These are phyloP conservation scores for Lepidium aucheri DNA, from an alignment of 345 rosid genomes.

Conservation along the genomic window DNA sequence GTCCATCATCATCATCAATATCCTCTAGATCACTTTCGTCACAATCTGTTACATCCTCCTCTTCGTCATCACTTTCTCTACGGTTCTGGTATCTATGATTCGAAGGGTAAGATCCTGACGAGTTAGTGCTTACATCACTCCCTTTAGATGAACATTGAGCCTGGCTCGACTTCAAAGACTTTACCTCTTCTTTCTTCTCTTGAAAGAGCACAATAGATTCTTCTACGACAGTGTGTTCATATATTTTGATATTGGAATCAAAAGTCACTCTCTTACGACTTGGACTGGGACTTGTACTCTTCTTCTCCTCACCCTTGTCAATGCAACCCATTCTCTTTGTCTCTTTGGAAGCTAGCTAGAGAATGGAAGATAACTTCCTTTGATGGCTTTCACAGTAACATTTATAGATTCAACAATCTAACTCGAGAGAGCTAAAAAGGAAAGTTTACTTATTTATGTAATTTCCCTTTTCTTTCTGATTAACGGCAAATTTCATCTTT, in stretches of 20 bases:
- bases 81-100: slow-evolving; percentile 70
- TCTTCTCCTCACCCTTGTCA: slow-evolving; percentile 39
- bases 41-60: slow-evolving; percentile 34
- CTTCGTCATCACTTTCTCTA: slow-evolving; percentile 63
- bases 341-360: background rate
- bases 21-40: slow-evolving; percentile 39
- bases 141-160: slow-evolving; percentile 47
- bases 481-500: background rate
- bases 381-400: background rate
- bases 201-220: slow-evolving; percentile 31
- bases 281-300: slow-evolving; percentile 17
- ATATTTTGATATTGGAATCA: slow-evolving; percentile 53
- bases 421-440: background rate
- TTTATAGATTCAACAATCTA: slow-evolving; percentile 15
- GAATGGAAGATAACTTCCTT: slow-evolving; percentile 1
- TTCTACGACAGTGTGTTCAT: slow-evolving; percentile 43
- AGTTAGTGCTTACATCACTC: slow-evolving; percentile 44
- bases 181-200: slow-evolving; percentile 30
- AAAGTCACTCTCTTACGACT: slow-evolving; percentile 72
- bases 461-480: background rate
- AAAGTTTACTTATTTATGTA: no score
- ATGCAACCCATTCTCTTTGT: slow-evolving; percentile 63
- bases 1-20: no score
- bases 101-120: slow-evolving; percentile 51
- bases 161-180: no score